These are phyloP conservation scores for Cutaneotrichosporon cavernicola DNA, from an alignment of 1,284 basidiomycete genomes.

Conservation along the genomic window DNA sequence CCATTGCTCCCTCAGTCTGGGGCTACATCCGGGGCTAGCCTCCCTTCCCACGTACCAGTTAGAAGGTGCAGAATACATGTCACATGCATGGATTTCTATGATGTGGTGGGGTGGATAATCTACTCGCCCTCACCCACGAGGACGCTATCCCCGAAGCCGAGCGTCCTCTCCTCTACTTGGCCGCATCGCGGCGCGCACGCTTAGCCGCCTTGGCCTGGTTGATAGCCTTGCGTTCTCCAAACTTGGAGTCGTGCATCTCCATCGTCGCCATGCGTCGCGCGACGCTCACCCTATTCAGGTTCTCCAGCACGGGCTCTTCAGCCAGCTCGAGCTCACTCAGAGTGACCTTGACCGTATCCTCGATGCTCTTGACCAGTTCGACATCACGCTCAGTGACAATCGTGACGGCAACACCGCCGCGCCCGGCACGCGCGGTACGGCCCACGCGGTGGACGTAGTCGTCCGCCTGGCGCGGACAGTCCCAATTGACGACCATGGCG, in stretches of 20 bases:
- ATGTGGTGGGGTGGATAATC: too few relatives aligned
- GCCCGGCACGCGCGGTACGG: slow-evolving; percentile 90
- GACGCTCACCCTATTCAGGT: slow-evolving; percentile 81
- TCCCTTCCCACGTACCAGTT: too few relatives aligned
- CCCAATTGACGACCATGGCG: slow-evolving; percentile 95
- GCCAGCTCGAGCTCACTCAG: slow-evolving; percentile 70
- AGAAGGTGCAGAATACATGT: too few relatives aligned
- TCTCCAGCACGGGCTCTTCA: slow-evolving; percentile 79
- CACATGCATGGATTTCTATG: too few relatives aligned
- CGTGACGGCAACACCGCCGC: slow-evolving; percentile 83
- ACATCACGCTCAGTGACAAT: slow-evolving; percentile 94
- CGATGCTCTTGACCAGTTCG: slow-evolving; percentile 76
- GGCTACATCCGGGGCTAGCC: too few relatives aligned
- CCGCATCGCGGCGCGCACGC: slow-evolving; percentile 30
- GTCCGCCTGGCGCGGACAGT: slow-evolving; percentile 66
- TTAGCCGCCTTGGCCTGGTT: slow-evolving; percentile 54
- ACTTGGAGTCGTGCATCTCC: slow-evolving; percentile 88
- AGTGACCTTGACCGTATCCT: slow-evolving; percentile 66
- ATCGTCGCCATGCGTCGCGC: slow-evolving; percentile 92
- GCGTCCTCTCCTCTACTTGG: not conserved
- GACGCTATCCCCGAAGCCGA: too few relatives aligned
- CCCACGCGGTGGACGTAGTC: slow-evolving; percentile 64
- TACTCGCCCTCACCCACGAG: too few relatives aligned
- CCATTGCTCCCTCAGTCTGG: too few relatives aligned
- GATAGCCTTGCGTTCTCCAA: slow-evolving; percentile 74